These are phyloP conservation scores for Saturnispora kantuleensis DNA, from an alignment of 805 yeast genomes.

Conservation along the genomic window DNA sequence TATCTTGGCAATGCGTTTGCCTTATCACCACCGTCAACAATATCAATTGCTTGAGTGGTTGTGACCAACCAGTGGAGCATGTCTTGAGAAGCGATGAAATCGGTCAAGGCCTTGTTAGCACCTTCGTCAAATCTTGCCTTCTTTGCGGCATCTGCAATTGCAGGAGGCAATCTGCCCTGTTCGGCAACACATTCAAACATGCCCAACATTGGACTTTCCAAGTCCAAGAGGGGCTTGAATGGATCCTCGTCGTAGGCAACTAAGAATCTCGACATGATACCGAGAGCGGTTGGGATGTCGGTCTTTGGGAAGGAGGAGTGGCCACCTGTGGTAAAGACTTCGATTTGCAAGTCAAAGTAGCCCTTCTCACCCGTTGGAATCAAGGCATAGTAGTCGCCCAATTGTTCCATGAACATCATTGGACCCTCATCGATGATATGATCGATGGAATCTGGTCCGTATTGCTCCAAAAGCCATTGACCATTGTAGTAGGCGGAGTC, in stretches of 20 bases:
- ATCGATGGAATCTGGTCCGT: constrained; percentile 52
- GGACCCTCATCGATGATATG: constrained; percentile 51
- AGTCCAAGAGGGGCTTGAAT: constrained; percentile 36
- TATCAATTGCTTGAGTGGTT: constrained; percentile 62
- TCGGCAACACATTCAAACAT: constrained; percentile 56
- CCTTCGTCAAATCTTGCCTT: constrained; percentile 18
- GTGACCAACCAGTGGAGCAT: constrained; percentile 33
- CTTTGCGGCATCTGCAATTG: constrained; percentile 9
- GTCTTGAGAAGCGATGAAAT: constrained; percentile 18
- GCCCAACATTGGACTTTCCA: constrained; percentile 50
- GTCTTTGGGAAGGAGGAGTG: constrained; percentile 53
- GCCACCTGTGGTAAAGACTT: constrained; percentile 46
- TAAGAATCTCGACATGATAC: constrained; percentile 54
- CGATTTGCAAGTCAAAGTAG: constrained; percentile 32
- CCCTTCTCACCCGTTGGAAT: constrained; percentile 32
- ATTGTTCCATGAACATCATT: constrained; percentile 36
- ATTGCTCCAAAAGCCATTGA: constrained; percentile 36
- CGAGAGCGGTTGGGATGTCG: constrained; percentile 57
- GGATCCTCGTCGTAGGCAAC: constrained; percentile 47
- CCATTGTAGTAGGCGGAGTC: constrained; percentile 52
- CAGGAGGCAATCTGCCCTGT: constrained; percentile 24
- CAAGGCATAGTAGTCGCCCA: constrained; percentile 15
- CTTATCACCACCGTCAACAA: constrained; percentile 64
- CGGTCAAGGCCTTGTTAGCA: constrained; percentile 29
- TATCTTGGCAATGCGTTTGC: constrained; percentile 69